These are phyloP conservation scores for Moesziomyces parantarcticus DNA, from an alignment of 1,284 basidiomycete genomes.

Conservation along the genomic window DNA sequence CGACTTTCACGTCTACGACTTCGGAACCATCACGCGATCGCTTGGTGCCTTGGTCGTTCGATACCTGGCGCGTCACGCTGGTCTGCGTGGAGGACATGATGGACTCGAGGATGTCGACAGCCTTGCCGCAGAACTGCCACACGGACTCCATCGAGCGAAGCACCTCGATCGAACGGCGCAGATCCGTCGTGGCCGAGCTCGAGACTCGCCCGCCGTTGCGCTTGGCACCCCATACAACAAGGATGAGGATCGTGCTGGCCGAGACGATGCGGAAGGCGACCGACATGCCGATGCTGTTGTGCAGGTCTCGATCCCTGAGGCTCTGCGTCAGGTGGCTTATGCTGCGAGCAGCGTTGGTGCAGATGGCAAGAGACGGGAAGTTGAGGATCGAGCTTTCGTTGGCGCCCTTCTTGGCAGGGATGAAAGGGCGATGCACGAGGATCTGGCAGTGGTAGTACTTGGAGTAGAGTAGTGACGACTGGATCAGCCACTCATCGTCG, in stretches of 20 bases:
- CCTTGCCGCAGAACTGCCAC: constrained; percentile 53
- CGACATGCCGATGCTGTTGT: constrained; percentile 18
- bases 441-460: constrained; percentile 61
- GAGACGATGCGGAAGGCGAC: constrained; percentile 36
- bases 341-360: constrained; percentile 60
- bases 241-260: constrained; percentile 47
- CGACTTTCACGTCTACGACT: constrained; percentile 9
- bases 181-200: constrained; percentile 48
- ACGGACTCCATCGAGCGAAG: constrained; percentile 43
- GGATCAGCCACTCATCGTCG: constrained; percentile 52
- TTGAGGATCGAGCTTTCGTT: constrained; percentile 51
- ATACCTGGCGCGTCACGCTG: constrained; percentile 13
- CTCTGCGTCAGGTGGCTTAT: constrained; percentile 51
- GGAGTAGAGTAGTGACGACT: constrained; percentile 50
- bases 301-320: constrained; percentile 41
- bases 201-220: constrained; percentile 49
- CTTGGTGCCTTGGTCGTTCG: constrained; percentile 40
- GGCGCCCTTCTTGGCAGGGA: constrained; percentile 47
- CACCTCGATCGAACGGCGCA: constrained; percentile 53
- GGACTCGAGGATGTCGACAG: constrained; percentile 42
- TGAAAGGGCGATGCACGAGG: constrained; percentile 62
- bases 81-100: constrained; percentile 46
- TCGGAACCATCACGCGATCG: constrained; percentile 24
- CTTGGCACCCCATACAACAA: constrained; percentile 58
- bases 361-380: constrained; percentile 62